phyloP scores from a whole-genome alignment of 345 rosid species.

The thale cress (Arabidopsis thaliana) region DNA sequence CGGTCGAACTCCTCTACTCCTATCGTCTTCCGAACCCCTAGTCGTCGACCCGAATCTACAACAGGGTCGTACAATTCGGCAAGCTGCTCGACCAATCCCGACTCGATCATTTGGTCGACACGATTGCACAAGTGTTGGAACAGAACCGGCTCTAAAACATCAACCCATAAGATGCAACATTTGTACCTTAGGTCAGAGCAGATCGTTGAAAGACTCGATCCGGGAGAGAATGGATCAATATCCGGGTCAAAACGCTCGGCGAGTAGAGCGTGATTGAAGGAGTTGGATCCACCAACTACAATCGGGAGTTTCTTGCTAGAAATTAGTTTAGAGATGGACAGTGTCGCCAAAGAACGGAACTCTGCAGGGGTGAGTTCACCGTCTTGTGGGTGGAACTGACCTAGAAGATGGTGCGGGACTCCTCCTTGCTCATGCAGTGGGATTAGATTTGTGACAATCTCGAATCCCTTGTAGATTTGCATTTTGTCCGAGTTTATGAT shows the following conservation, averaged over 20 bases:
- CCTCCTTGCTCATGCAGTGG: slow-evolving; percentile 56
- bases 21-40: slow-evolving; percentile 63
- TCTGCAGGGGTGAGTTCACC: slow-evolving; percentile 53
- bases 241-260: slow-evolving; percentile 55
- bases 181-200: slow-evolving; percentile 40
- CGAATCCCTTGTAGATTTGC: slow-evolving; percentile 61
- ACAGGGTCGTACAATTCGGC: slow-evolving; percentile 49
- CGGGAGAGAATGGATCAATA: slow-evolving; percentile 23
- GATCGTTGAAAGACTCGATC: not conserved
- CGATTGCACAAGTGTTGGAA: slow-evolving; percentile 50
- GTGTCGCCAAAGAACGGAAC: slow-evolving; percentile 53
- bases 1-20: slow-evolving; percentile 71
- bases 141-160: slow-evolving; percentile 59
- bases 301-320: slow-evolving; percentile 57
- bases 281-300: slow-evolving; percentile 78
- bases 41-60: slow-evolving; percentile 30
- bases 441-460: slow-evolving; percentile 75
- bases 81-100: slow-evolving; percentile 67
- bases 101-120: slow-evolving; percentile 64
- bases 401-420: slow-evolving; percentile 71
- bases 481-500: slow-evolving; percentile 78
- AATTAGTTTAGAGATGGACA: slow-evolving; percentile 46
- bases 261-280: slow-evolving; percentile 63
- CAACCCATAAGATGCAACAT: slow-evolving; percentile 73
- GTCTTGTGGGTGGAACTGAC: slow-evolving; percentile 47